phyloP scores from a whole-genome alignment of 2,329 filamentous ascomycete genomes.

The Neocucurbitaria cava region DNA sequence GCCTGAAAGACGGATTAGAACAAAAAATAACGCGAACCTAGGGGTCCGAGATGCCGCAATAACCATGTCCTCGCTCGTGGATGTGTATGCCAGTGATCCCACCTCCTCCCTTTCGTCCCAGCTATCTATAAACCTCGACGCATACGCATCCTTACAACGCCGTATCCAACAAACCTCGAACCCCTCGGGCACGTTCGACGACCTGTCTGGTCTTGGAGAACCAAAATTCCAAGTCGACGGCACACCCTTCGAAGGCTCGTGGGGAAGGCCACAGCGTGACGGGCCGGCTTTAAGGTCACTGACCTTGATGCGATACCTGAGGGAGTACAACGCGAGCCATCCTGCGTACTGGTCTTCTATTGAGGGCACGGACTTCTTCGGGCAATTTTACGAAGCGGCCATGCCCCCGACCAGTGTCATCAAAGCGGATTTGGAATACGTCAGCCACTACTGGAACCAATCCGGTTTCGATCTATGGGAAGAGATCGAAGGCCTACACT shows the following conservation, averaged over 20 bases:
- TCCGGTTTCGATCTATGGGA: constrained; percentile 56
- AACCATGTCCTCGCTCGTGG: constrained; percentile 51
- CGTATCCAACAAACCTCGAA: constrained; percentile 49
- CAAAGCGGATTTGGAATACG: constrained; percentile 56
- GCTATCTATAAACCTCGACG: constrained; percentile 40
- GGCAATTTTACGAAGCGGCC: constrained; percentile 45
- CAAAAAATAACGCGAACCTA: constrained; percentile 19
- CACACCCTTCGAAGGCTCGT: constrained; percentile 46
- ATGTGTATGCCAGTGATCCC: constrained; percentile 46
- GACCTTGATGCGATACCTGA: constrained; percentile 52
- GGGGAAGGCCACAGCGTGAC: constrained; percentile 55
- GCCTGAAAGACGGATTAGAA: neutral
- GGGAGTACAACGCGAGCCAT: constrained; percentile 50
- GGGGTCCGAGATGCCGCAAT: constrained; percentile 55
- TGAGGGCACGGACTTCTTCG: constrained; percentile 38
- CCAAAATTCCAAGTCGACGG: constrained; percentile 53
- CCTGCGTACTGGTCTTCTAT: constrained; percentile 43
- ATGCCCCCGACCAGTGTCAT: constrained; percentile 50
- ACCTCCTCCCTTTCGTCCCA: constrained; percentile 32
- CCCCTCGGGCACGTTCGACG: constrained; percentile 45
- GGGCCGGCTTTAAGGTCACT: constrained; percentile 53
- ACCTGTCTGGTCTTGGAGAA: constrained; percentile 51
- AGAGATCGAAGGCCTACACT: constrained; percentile 53
- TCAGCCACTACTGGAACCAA: constrained; percentile 51
- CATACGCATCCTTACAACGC: constrained; percentile 44